Percentiles rank a stretch among this genome's conserved stretches.
Evolutionary conservation across 164 flowering plant genomes (phyloP).

Genomic region (Stephania japonica): DNA sequence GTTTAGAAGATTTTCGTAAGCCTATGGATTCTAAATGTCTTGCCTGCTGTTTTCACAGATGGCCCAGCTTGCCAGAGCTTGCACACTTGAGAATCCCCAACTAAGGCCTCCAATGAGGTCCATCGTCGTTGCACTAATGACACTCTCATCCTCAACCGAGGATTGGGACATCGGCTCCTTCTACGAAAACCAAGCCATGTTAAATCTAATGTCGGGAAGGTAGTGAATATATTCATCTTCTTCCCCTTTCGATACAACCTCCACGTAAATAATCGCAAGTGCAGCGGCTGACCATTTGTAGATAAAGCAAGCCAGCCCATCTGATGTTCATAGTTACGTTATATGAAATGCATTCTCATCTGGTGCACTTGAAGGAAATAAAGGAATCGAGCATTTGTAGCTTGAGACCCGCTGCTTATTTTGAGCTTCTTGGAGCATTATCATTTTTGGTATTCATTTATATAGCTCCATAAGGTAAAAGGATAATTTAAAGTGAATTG

Average conservation of each 20-base stretch:
- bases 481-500: no score
- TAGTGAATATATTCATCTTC: slow-evolving; percentile 20
- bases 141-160: slow-evolving; percentile 68
- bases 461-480: no score
- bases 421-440: no score
- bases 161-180: slow-evolving; percentile 81
- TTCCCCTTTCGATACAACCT: background rate
- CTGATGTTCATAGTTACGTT: no score
- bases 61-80: slow-evolving; percentile 76
- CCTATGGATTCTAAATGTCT: background rate
- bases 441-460: no score
- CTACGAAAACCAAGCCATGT: slow-evolving; percentile 60
- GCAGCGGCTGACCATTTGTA: background rate
- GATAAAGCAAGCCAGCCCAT: background rate
- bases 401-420: no score
- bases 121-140: slow-evolving; percentile 80
- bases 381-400: no score
- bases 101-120: slow-evolving; percentile 85
- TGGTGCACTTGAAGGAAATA: no score
- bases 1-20: background rate
- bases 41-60: slow-evolving; percentile 23
- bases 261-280: background rate
- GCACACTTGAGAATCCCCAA: slow-evolving; percentile 73
- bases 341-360: no score
- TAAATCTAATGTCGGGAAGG: slow-evolving; percentile 71